Evolutionary conservation across 2,329 filamentous ascomycete species (phyloP), one percentile per base, ranked within the genome.

Genomic region (Alternaria angustiovoidea): DNA sequence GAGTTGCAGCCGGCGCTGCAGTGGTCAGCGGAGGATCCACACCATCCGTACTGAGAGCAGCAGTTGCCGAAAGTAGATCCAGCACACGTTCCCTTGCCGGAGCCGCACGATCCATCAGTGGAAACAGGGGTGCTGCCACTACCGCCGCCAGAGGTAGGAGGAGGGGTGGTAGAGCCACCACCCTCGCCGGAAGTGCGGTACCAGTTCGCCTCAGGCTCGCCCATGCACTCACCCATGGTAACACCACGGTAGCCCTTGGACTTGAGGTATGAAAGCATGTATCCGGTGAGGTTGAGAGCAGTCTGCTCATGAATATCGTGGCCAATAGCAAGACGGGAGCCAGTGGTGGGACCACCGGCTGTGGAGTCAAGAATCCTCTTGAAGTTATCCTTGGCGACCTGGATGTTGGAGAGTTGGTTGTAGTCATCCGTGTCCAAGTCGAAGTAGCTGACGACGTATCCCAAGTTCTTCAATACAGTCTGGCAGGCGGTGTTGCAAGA

Each of bases 391-490:
- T 78, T 75, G 11, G 76, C 75, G 34, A 75, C 75, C 57, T 76
- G 71, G 34, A 77, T 78, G 30, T 67, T 71, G 18, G 69, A 70
- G 42, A 75, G 65, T 44, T 78, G 73, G 61, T 75, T 72, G 65
- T 78, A 78, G 59, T 77, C 65, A 36, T 86, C 83, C 1, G 86
- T 83, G 69, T 89, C 87, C 36, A 89, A 75, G 65, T 89, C 85
- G 68, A 88, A 82, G 67, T 86, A 88, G 64, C 87, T 84, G 69
- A 88, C 80, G 67, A 86, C 86, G 78, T 88, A 88, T 55, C 84
- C 84, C 53, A 88, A 71, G 51, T 67, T 74, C 42, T 76, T 71
- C 67, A 81, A 64, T 42, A 79, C 73, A 18, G 67, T 64, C 63
- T 78, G 73, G 71, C 81, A 83, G 5, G 76, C 78, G 16, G 24